These are phyloP conservation scores for Marasmius tenuissimus DNA, from an alignment of 1,284 basidiomycete genomes.

Conservation along the genomic window DNA sequence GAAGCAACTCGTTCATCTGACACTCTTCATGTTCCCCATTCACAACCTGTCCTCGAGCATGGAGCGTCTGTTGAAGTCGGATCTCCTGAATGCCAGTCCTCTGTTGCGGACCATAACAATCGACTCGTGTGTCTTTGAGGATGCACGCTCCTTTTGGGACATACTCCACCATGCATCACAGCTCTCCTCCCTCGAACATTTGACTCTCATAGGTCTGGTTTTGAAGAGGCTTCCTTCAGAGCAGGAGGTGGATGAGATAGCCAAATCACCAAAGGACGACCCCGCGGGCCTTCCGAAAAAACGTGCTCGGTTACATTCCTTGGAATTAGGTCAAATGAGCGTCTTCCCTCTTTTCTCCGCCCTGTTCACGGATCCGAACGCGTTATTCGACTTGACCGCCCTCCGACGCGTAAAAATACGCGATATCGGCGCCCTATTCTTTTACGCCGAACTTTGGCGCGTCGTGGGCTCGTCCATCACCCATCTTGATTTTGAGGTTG, in stretches of 20 bases:
- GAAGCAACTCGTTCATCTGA: not conserved
- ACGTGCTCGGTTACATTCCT: not conserved
- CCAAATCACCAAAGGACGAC: not conserved
- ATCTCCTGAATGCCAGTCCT: not conserved
- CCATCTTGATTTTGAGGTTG: not conserved
- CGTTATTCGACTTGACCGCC: not conserved
- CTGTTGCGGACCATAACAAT: not conserved
- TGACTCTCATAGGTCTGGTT: not conserved
- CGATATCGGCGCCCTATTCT: conserved; percentile 1
- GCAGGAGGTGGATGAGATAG: not conserved
- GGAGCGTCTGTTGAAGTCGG: not conserved
- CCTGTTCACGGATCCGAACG: not conserved
- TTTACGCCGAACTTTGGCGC: not conserved
- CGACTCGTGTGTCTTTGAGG: not conserved
- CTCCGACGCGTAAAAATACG: not conserved
- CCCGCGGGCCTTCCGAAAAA: not conserved
- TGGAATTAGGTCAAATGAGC: conserved; percentile 2
- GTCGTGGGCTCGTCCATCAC: not conserved
- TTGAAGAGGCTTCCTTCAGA: not conserved
- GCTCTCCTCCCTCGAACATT: not conserved
- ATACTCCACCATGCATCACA: not conserved
- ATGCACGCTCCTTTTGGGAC: not conserved
- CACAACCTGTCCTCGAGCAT: not conserved
- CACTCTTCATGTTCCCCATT: not conserved
- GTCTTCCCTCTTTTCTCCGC: not conserved